Percentiles rank a stretch among this genome's conserved stretches.
Evolutionary conservation across 768 basidiomycete species (phyloP).

Genomic region (Trametes villosa): DNA sequence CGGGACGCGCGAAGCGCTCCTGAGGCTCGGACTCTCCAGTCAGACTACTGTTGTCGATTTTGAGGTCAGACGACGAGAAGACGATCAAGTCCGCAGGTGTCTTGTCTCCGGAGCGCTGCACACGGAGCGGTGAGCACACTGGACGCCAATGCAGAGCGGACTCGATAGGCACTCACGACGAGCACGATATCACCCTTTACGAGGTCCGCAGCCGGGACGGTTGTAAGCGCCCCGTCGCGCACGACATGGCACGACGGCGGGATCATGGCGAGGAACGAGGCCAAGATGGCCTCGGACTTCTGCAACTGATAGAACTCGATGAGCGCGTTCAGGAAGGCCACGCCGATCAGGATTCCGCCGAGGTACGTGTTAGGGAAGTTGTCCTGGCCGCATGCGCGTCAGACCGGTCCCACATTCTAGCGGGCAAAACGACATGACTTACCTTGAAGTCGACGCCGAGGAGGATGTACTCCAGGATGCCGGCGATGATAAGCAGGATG

Average conservation of each 20-base stretch:
- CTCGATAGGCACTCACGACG: slow-evolving; percentile 43
- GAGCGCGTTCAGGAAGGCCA: slow-evolving; percentile 70
- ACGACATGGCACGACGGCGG: slow-evolving; percentile 69
- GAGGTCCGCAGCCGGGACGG: slow-evolving; percentile 62
- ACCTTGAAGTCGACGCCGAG: slow-evolving; percentile 67
- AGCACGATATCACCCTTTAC: slow-evolving; percentile 72
- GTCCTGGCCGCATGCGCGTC: slow-evolving; percentile 38
- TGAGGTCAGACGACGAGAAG: slow-evolving; percentile 63
- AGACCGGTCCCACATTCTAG: slow-evolving; percentile 8
- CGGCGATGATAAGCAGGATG: slow-evolving; percentile 66
- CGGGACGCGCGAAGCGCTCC: slow-evolving; percentile 52
- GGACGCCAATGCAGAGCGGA: background rate
- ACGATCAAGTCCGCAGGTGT: slow-evolving; percentile 69
- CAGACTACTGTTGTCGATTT: slow-evolving; percentile 72
- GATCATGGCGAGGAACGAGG: slow-evolving; percentile 75
- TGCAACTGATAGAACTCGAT: slow-evolving; percentile 75
- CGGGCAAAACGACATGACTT: background rate
- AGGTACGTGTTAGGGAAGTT: slow-evolving; percentile 72
- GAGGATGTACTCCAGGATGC: slow-evolving; percentile 66
- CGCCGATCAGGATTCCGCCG: slow-evolving; percentile 67
- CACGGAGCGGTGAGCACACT: background rate
- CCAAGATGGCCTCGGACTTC: slow-evolving; percentile 74
- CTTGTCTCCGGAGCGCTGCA: slow-evolving; percentile 68
- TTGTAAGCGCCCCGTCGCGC: slow-evolving; percentile 56
- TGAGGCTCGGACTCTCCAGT: slow-evolving; percentile 76